A percentile compares a stretch with the other conserved stretches of the same genome.
These are phyloP conservation scores for Parasarocladium wereldwijsianum DNA, from an alignment of 2,329 filamentous ascomycete species.

Conservation along the genomic window DNA sequence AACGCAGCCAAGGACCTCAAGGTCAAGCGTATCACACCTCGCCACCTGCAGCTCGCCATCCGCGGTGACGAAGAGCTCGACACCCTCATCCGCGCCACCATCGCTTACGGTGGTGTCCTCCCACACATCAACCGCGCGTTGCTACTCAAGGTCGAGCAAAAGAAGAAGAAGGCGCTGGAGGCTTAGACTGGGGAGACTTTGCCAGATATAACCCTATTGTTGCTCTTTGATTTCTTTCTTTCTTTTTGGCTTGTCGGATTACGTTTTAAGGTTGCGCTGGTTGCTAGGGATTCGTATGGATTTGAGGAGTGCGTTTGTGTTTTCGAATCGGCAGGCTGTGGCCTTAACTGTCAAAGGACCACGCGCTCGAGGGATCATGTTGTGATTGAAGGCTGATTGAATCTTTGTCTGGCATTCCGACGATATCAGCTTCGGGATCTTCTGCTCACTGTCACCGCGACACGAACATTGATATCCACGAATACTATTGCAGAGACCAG, in stretches of 20 bases:
- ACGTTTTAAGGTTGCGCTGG: constrained; percentile 2
- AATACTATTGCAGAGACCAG: no score
- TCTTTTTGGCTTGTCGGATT: constrained; percentile 1
- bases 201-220: no score
- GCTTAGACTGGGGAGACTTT: constrained; percentile 20
- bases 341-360: no score
- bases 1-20: constrained; percentile 99
- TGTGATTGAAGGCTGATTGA: no score
- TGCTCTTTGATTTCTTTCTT: no score
- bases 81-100: constrained; percentile 91
- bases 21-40: constrained; percentile 98
- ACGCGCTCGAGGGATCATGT: no score
- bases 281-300: constrained; percentile 2
- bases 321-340: no score
- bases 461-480: no score
- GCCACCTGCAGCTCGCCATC: constrained; percentile 94
- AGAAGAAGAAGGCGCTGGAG: constrained; percentile 62
- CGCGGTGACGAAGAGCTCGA: constrained; percentile 97
- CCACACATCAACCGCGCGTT: constrained; percentile 98
- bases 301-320: no score
- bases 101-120: constrained; percentile 94
- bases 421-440: no score
- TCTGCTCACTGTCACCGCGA: no score
- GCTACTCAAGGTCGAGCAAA: constrained; percentile 90
- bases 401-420: no score